These are phyloP conservation scores for Chionographis japonica DNA, from an alignment of 106 monocot species.

Conservation along the genomic window DNA sequence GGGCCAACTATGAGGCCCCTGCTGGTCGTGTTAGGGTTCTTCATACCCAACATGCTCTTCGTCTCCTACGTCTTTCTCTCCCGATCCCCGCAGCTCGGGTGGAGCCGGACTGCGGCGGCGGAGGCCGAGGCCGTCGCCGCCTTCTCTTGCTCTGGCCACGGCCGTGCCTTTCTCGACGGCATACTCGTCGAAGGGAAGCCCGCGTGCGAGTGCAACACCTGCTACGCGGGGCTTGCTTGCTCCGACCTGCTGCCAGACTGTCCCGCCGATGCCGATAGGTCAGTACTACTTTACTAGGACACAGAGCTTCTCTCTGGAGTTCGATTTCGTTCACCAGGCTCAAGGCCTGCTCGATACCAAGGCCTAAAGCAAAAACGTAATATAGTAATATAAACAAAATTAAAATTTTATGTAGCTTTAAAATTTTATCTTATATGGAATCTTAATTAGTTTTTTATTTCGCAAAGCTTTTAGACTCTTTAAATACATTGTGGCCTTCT, in stretches of 20 bases:
- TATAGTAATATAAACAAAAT: too few relatives aligned
- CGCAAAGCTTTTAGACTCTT: too few relatives aligned
- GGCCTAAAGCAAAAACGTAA: too few relatives aligned
- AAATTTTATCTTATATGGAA: too few relatives aligned
- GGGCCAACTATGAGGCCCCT: not conserved
- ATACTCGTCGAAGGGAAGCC: constrained; percentile 30
- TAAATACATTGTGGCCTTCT: too few relatives aligned
- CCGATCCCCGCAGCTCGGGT: constrained; percentile 13
- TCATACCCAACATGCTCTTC: constrained; percentile 11
- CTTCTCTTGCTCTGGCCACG: constrained; percentile 65
- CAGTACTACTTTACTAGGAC: not conserved
- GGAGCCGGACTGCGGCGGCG: constrained; percentile 42
- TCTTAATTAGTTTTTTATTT: too few relatives aligned
- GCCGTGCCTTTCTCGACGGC: constrained; percentile 60
- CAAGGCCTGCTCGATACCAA: too few relatives aligned
- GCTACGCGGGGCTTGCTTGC: constrained; percentile 57
- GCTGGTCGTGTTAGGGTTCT: constrained; percentile 12
- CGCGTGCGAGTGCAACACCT: constrained; percentile 73
- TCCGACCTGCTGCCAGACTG: constrained; percentile 38
- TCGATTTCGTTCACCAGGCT: too few relatives aligned
- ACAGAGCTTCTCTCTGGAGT: too few relatives aligned
- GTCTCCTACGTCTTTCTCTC: constrained; percentile 4
- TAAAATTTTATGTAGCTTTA: too few relatives aligned
- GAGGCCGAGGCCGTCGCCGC: constrained; percentile 69
- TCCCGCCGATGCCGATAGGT: constrained; percentile 56